A percentile compares a stretch with the other conserved stretches of the same genome.
These are phyloP conservation scores for Suhomyces terraborum DNA, from an alignment of 1,139 yeast species.

Conservation along the genomic window DNA sequence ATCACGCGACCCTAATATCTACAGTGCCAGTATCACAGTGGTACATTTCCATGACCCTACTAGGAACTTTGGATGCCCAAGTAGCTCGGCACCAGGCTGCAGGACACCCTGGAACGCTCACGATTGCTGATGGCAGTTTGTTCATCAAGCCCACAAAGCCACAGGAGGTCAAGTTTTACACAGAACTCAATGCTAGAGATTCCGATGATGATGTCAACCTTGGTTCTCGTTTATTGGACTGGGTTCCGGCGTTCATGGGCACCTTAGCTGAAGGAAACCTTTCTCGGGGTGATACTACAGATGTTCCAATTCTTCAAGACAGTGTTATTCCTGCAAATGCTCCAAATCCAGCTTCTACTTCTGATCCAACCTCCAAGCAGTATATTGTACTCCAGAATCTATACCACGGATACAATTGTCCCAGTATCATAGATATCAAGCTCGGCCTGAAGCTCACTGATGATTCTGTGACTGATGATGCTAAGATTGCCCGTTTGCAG, in stretches of 20 bases:
- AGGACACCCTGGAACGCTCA: slow-evolving; percentile 83
- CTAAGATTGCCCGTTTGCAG: slow-evolving; percentile 61
- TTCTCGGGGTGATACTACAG: neutral
- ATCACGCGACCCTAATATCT: too few species aligned
- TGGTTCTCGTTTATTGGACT: slow-evolving; percentile 49
- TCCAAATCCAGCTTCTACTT: neutral
- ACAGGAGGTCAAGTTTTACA: slow-evolving; percentile 76
- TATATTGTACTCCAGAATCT: slow-evolving; percentile 77
- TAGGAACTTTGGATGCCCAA: neutral
- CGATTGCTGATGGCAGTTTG: slow-evolving; percentile 56
- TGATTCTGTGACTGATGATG: slow-evolving; percentile 51
- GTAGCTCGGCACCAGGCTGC: slow-evolving; percentile 61
- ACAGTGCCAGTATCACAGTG: too few species aligned
- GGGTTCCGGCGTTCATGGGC: slow-evolving; percentile 54
- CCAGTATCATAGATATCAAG: slow-evolving; percentile 81
- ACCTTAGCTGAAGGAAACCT: slow-evolving; percentile 25
- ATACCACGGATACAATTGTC: slow-evolving; percentile 59
- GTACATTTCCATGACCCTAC: neutral
- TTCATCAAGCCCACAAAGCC: slow-evolving; percentile 68
- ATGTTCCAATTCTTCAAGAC: neutral
- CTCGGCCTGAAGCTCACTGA: slow-evolving; percentile 76
- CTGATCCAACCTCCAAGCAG: slow-evolving; percentile 15
- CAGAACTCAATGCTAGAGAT: slow-evolving; percentile 18
- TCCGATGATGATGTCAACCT: slow-evolving; percentile 19
- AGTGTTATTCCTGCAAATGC: neutral